phyloP scores from a whole-genome alignment of 2,329 filamentous ascomycete genomes.

The Penicillium sp. region DNA sequence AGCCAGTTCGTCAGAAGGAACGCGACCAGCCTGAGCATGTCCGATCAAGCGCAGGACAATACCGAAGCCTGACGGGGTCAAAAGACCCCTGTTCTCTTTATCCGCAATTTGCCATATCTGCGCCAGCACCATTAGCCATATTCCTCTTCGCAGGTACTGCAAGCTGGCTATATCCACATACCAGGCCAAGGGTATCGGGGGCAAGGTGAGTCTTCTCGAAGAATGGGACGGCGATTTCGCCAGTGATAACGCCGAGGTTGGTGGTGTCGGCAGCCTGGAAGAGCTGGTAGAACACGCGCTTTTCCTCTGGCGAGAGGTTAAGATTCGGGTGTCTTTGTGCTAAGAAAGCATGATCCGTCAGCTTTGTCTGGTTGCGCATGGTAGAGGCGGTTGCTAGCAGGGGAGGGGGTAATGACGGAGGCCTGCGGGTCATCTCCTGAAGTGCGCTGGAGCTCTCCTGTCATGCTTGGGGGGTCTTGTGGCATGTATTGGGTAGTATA shows the following conservation, averaged over 20 bases:
- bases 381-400: background rate
- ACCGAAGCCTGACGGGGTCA: constrained; percentile 91
- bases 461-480: background rate
- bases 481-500: background rate
- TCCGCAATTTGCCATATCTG: constrained; percentile 99
- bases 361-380: constrained; percentile 20
- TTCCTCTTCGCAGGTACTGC: background rate
- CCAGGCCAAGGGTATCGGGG: constrained; percentile 83
- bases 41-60: constrained; percentile 92
- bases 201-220: constrained; percentile 94
- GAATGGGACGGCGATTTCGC: constrained; percentile 94
- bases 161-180: constrained; percentile 49
- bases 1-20: constrained; percentile 78
- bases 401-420: constrained; percentile 18
- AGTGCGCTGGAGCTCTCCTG: constrained; percentile 14
- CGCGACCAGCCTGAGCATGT: constrained; percentile 85
- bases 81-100: constrained; percentile 89
- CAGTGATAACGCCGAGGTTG: constrained; percentile 88
- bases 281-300: constrained; percentile 87
- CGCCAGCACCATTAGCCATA: constrained; percentile 6
- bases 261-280: constrained; percentile 93
- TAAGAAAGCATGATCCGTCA: constrained; percentile 23
- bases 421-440: constrained; percentile 29
- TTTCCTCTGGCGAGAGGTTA: constrained; percentile 89
- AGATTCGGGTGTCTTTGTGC: constrained; percentile 62